phyloP scores from a whole-genome alignment of 1,284 basidiomycete species.

The Cystobasidium slooffiae region DNA sequence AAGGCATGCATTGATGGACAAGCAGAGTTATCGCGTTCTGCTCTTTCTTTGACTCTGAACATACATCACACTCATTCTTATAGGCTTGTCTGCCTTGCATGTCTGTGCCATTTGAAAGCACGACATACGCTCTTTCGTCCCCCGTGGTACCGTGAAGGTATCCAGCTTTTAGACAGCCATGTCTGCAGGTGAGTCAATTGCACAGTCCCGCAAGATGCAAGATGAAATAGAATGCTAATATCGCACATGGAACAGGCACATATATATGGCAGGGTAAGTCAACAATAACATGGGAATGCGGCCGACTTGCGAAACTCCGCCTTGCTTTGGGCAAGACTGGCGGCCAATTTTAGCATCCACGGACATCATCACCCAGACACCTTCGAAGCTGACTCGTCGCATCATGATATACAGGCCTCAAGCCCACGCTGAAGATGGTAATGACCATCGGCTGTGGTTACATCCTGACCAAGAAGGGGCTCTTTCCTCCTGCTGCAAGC shows the following conservation, averaged over 20 bases:
- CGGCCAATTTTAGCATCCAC: constrained; percentile 5
- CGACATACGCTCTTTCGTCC: background rate
- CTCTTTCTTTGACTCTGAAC: background rate
- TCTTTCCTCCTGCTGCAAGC: constrained; percentile 47
- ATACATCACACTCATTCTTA: background rate
- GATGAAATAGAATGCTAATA: background rate
- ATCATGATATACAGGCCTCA: constrained; percentile 14
- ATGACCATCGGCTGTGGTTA: constrained; percentile 45
- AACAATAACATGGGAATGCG: no score
- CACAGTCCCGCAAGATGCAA: background rate
- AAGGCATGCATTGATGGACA: background rate
- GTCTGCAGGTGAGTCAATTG: constrained; percentile 27
- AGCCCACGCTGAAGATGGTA: constrained; percentile 45
- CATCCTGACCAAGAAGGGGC: constrained; percentile 44
- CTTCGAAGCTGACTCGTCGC: background rate
- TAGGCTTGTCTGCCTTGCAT: background rate
- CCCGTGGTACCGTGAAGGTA: no score
- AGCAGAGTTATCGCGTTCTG: background rate
- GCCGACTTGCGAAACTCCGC: constrained; percentile 1
- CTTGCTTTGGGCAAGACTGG: background rate
- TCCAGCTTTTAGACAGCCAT: background rate
- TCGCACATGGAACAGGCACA: constrained; percentile 3
- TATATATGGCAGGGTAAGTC: constrained; percentile 40
- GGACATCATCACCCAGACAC: background rate
- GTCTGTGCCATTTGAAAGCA: background rate